These are phyloP conservation scores for Coelastrella sp. DNA, from an alignment of 139 green algal genomes.

Conservation along the genomic window DNA sequence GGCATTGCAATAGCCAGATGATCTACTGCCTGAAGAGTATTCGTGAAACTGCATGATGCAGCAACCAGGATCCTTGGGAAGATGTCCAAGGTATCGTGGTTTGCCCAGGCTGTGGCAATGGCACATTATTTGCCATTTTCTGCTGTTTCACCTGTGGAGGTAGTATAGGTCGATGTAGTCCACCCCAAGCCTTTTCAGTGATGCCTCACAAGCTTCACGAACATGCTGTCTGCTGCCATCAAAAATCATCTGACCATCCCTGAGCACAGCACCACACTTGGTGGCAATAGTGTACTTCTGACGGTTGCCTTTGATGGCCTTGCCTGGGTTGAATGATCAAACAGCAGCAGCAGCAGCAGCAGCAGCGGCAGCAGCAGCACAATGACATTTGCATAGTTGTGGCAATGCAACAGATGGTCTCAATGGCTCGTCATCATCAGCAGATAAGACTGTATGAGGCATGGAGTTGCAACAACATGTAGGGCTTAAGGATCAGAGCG, in stretches of 20 bases:
- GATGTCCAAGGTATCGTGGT: no score
- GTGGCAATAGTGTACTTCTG: constrained; percentile 56
- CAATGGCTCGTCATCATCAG: neutral
- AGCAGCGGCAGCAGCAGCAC: neutral
- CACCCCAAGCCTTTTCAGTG: constrained; percentile 63
- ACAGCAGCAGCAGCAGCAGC: no score
- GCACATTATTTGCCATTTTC: no score
- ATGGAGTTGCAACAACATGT: neutral
- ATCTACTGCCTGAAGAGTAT: neutral
- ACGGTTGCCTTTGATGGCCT: constrained; percentile 53
- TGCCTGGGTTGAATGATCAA: constrained; percentile 15
- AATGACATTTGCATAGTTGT: no score
- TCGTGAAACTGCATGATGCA: no score
- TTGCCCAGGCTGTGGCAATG: no score
- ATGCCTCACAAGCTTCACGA: constrained; percentile 54
- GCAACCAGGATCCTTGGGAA: no score
- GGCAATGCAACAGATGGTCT: neutral
- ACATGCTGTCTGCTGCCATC: constrained; percentile 52
- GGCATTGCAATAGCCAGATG: neutral
- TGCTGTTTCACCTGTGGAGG: constrained; percentile 49
- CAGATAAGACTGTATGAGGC: neutral
- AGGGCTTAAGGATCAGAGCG: neutral
- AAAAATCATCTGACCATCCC: constrained; percentile 8
- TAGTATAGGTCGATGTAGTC: constrained; percentile 75
- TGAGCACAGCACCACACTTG: constrained; percentile 60